Conservation (phyloP, 2,329 filamentous ascomycete genomes). For the Cordyceps tenuipes region DNA sequence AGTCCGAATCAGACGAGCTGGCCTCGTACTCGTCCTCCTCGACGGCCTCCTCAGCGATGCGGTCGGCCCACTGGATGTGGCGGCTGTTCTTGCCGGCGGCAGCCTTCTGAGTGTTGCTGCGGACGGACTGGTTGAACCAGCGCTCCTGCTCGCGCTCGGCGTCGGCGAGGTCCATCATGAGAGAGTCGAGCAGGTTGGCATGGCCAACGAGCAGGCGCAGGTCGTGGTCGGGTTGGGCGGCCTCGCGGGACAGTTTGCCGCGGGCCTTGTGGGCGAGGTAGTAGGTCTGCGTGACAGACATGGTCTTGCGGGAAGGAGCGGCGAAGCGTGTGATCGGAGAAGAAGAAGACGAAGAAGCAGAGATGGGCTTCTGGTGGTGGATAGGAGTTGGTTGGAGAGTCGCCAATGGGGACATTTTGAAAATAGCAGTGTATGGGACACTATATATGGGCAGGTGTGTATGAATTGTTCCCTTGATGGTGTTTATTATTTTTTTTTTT, state of each 20-base stretch:
- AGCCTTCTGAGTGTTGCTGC: slow-evolving; percentile 39
- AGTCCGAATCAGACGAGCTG: slow-evolving; percentile 37
- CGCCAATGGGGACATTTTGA: slow-evolving; percentile 25
- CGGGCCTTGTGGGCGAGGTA: slow-evolving; percentile 95
- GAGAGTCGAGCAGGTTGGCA: slow-evolving; percentile 91
- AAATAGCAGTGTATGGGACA: not conserved
- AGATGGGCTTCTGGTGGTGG: slow-evolving; percentile 16
- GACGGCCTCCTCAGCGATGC: slow-evolving; percentile 43
- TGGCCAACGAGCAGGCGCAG: slow-evolving; percentile 92
- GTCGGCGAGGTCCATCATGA: slow-evolving; percentile 88
- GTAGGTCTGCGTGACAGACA: slow-evolving; percentile 98
- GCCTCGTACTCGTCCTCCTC: slow-evolving; percentile 54
- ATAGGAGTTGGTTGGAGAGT: slow-evolving; percentile 20
- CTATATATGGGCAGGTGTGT: slow-evolving; percentile 12
- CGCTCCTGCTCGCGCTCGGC: slow-evolving; percentile 92
- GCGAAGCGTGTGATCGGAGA: slow-evolving; percentile 25
- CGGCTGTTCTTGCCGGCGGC: slow-evolving; percentile 40
- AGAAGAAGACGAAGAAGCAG: slow-evolving; percentile 15
- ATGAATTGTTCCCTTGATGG: slow-evolving; percentile 18
- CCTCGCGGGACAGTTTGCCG: slow-evolving; percentile 90
- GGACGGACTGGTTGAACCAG: slow-evolving; percentile 96
- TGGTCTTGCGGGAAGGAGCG: slow-evolving; percentile 61
- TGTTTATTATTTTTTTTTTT: slow-evolving; percentile 14
- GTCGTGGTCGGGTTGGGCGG: slow-evolving; percentile 84
- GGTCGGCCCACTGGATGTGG: slow-evolving; percentile 83